Conservation (phyloP, 1,284 basidiomycete species). For the Pisolithus thermaeus region DNA sequence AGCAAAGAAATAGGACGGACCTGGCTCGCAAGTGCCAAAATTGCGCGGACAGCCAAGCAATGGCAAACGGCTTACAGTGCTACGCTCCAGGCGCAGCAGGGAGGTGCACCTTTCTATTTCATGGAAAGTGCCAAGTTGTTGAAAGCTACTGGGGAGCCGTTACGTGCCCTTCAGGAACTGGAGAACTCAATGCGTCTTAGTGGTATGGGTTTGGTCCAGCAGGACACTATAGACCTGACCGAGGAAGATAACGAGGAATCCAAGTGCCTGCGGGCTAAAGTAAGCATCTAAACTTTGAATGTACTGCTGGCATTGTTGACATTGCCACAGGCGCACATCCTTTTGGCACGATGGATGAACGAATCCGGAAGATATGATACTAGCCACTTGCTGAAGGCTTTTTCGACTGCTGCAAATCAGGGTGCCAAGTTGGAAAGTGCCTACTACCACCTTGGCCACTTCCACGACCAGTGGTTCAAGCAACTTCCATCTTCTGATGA, state of each 20-base stretch:
- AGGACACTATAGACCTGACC: conserved; percentile 52
- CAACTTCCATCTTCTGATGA: conserved; percentile 43
- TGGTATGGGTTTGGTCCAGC: conserved; percentile 35
- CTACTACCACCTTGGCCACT: conserved; percentile 82
- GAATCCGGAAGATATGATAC: conserved; percentile 84
- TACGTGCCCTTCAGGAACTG: conserved; percentile 86
- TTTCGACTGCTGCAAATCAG: conserved; percentile 23
- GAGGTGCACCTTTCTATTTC: conserved; percentile 75
- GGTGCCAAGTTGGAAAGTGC: conserved; percentile 75
- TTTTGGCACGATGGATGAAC: conserved; percentile 92
- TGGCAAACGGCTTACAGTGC: conserved; percentile 98
- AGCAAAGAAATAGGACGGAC: conserved; percentile 68
- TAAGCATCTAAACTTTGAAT: conserved; percentile 21
- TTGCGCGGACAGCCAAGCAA: conserved; percentile 92
- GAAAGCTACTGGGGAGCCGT: conserved; percentile 74
- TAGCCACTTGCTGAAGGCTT: conserved; percentile 57
- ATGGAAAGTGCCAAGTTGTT: conserved; percentile 90
- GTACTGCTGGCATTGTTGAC: conserved; percentile 2
- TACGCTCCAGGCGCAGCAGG: conserved; percentile 84
- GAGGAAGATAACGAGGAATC: conserved; percentile 42
- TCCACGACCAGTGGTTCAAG: conserved; percentile 75
- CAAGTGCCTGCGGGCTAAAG: conserved; percentile 68
- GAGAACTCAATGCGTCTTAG: conserved; percentile 67
- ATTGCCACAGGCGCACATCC: conserved; percentile 62
- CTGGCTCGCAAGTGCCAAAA: conserved; percentile 93